These are phyloP conservation scores for Cryphonectria parasitica DNA, from an alignment of 2,329 filamentous ascomycete genomes.

Conservation along the genomic window DNA sequence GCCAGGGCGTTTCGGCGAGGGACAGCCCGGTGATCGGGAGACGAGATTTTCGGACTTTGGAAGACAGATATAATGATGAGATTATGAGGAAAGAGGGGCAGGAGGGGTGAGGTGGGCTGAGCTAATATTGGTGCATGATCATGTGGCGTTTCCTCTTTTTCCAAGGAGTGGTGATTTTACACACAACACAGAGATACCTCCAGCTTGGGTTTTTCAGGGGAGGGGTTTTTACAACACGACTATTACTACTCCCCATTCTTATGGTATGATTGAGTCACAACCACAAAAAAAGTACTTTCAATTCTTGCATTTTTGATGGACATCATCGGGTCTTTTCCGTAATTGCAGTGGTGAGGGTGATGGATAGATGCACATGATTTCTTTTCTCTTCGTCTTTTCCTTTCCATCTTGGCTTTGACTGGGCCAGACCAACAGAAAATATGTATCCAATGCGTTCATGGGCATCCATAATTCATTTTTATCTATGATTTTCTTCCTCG, in stretches of 20 bases:
- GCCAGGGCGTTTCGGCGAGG: slow-evolving; percentile 3
- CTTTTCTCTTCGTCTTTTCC: too few relatives aligned
- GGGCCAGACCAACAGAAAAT: too few relatives aligned
- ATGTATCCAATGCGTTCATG: too few relatives aligned
- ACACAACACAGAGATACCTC: slow-evolving; percentile 9
- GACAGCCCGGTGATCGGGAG: slow-evolving; percentile 33
- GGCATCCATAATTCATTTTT: background rate
- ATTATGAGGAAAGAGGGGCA: background rate
- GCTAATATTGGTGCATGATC: background rate
- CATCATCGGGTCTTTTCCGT: background rate
- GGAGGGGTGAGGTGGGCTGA: background rate
- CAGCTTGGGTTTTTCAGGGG: background rate
- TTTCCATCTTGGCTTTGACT: background rate
- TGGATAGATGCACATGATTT: background rate
- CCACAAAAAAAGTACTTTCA: background rate
- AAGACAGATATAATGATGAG: slow-evolving; percentile 37
- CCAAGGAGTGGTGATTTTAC: background rate
- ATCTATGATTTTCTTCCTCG: background rate
- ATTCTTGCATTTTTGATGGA: background rate
- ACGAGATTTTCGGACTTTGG: slow-evolving; percentile 60
- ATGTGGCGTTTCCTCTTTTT: background rate
- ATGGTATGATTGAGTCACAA: slow-evolving; percentile 6
- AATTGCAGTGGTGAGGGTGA: too few relatives aligned
- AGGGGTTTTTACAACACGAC: background rate
- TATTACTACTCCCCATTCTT: slow-evolving; percentile 12